Percentiles rank a stretch among this genome's conserved stretches.
Conservation (phyloP, 352 stramenopile species). For the Globisporangium nagaii region DNA sequence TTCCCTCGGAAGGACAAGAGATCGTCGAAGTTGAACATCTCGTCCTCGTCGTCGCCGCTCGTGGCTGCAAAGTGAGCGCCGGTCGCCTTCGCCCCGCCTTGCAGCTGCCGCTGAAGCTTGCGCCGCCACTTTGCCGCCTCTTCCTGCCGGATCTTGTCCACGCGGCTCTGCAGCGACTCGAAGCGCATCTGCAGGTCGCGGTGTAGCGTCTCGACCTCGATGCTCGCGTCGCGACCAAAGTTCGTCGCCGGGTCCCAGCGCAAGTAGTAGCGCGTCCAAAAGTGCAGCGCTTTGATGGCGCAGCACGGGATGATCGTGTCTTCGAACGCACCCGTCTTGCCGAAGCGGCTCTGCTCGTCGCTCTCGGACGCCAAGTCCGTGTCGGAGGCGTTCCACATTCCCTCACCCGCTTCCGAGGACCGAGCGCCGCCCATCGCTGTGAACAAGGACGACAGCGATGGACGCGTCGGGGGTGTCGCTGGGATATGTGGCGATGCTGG, state of each 20-base stretch:
- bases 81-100: conserved; percentile 1
- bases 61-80: neutral
- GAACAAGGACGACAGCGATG: conserved; percentile 34
- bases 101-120: conserved; percentile 12
- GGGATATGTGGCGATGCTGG: conserved; percentile 1
- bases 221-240: conserved; percentile 49
- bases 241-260: conserved; percentile 63
- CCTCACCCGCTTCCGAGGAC: conserved; percentile 17
- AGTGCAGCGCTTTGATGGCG: conserved; percentile 60
- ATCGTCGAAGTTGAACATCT: conserved; percentile 12
- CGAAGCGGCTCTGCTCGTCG: conserved; percentile 30
- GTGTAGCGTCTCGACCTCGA: conserved; percentile 53
- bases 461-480: conserved; percentile 9
- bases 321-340: conserved; percentile 26
- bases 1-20: neutral
- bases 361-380: conserved; percentile 27
- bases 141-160: conserved; percentile 20
- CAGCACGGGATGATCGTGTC: conserved; percentile 68
- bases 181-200: conserved; percentile 39
- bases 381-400: conserved; percentile 26
- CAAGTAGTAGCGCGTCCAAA: conserved; percentile 80
- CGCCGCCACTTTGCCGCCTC: conserved; percentile 25
- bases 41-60: conserved; percentile 20
- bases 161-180: conserved; percentile 20
- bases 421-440: conserved; percentile 22